These are phyloP conservation scores for Eragrostis nindensis DNA, from an alignment of 176 grass and related monocot genomes.

Conservation along the genomic window DNA sequence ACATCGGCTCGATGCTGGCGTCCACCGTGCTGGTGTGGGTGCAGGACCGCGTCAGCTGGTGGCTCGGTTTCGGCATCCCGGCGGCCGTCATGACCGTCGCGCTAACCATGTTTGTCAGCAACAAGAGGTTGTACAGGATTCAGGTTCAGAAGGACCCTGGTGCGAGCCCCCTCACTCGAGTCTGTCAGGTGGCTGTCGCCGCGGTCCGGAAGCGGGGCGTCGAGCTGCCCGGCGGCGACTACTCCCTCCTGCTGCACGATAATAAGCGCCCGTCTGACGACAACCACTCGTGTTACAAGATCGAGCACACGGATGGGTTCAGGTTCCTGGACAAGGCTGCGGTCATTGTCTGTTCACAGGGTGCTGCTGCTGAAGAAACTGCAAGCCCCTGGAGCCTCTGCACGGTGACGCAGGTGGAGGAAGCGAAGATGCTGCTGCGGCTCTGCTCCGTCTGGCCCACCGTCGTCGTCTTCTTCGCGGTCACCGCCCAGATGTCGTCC, in stretches of 20 bases:
- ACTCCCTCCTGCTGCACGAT: slow-evolving; percentile 14
- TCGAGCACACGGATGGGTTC: neutral
- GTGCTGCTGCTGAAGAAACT: neutral
- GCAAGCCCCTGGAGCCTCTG: slow-evolving; percentile 30
- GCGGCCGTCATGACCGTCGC: slow-evolving; percentile 22
- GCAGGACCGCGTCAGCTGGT: slow-evolving; percentile 39
- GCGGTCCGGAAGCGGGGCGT: slow-evolving; percentile 22
- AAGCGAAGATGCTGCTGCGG: slow-evolving; percentile 42
- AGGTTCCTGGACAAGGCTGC: slow-evolving; percentile 47
- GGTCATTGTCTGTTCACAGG: neutral
- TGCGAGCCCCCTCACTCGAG: slow-evolving; percentile 30
- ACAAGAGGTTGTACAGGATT: slow-evolving; percentile 11
- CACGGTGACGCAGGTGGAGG: slow-evolving; percentile 46
- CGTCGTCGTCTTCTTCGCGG: slow-evolving; percentile 31
- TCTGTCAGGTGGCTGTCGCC: slow-evolving; percentile 30
- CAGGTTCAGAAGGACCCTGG: neutral
- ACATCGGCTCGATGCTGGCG: neutral
- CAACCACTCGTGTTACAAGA: neutral
- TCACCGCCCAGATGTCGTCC: neutral
- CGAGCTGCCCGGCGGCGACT: neutral
- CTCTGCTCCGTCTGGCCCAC: slow-evolving; percentile 36
- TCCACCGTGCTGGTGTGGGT: slow-evolving; percentile 45
- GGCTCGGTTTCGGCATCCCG: slow-evolving; percentile 27
- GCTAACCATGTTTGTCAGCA: slow-evolving; percentile 3
- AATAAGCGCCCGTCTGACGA: too few relatives aligned